Evolutionary conservation across 257 asterid species (phyloP), one percentile per base, ranked within the genome.

Genomic region (Fraxinus americana): DNA sequence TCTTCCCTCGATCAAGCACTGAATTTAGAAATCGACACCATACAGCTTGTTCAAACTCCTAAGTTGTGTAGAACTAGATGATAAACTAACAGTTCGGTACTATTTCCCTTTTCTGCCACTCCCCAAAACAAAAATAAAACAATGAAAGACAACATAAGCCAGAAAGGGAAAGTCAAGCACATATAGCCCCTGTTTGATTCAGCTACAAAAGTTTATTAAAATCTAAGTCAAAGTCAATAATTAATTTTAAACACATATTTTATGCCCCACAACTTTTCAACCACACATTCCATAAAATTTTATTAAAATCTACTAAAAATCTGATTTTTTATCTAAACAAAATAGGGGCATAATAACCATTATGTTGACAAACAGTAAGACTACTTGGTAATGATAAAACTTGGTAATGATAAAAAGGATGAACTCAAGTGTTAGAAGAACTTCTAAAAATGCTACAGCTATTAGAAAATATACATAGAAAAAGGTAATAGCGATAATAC

Each of bases 401-500:
- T 17, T 4, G 61, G 32, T 32, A 21, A 29, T 63, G 67, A 52
- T 43, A 43, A 73, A 73, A 11, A 57, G 63, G 70, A 70, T 23
- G 19, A 70, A 21, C 1, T 7, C 59, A 17, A 50, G 1, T 13
- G 21, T 2, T 50, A 50, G 5, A 4, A 13, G 0, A 50, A 4
- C 21, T 50, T 50, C 50, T 30, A 32, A 70, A 72, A 17, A 59
- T 43, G n/a, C 67, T n/a, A 29, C 38, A 16, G 19, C 41, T 74
- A 78, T n/a, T 17, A 76, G 36, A 38, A 75, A 25, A 3, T 6
- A 67, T 35, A 70, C 36, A 19, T 4, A 5, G 4, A 19, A 36
- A 54, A 75, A 57, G 35, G 41, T 61, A 67, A 59, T 13, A 81
- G 43, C 14, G 30, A 66, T 70, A 7, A 36, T 13, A 74, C 43